phyloP scores from a whole-genome alignment of 805 yeast genomes.

The Ogataea nitratoaversa region DNA sequence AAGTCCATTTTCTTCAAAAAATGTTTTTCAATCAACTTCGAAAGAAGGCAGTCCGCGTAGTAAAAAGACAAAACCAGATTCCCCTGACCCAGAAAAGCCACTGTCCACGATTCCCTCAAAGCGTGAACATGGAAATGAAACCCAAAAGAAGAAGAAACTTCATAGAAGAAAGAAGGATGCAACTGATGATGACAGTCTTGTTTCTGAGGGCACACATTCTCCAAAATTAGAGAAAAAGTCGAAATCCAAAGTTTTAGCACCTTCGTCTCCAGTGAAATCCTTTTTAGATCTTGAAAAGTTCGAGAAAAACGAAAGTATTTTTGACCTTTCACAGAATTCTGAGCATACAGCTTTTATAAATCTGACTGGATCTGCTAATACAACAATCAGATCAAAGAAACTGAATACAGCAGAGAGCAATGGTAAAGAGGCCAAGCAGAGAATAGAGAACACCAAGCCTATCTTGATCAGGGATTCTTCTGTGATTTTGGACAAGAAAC shows the following conservation, averaged over 20 bases:
- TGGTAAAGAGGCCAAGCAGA: too few relatives aligned
- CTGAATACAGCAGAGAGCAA: too few relatives aligned
- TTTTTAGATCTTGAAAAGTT: conserved; percentile 20
- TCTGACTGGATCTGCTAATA: conserved; percentile 6
- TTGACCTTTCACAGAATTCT: conserved; percentile 4
- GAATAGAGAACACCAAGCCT: too few relatives aligned
- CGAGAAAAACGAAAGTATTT: conserved; percentile 18
- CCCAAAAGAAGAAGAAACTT: conserved; percentile 16
- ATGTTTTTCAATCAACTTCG: conserved; percentile 3
- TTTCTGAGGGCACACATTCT: conserved; percentile 13
- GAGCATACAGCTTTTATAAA: conserved; percentile 10
- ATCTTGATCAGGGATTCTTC: too few relatives aligned
- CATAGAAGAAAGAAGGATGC: conserved; percentile 8
- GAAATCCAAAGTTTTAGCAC: not conserved
- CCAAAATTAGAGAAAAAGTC: conserved; percentile 2
- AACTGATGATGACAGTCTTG: conserved; percentile 7
- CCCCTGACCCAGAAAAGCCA: conserved; percentile 7
- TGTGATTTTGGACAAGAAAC: too few relatives aligned
- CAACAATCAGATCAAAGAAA: too few relatives aligned
- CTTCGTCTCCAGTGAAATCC: conserved; percentile 10
- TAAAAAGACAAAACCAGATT: conserved; percentile 1
- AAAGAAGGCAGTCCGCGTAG: not conserved
- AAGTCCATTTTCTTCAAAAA: not conserved
- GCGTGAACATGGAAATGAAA: conserved; percentile 11
- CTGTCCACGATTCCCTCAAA: conserved; percentile 14